A percentile compares a stretch with the other conserved stretches of the same genome.
Conservation (phyloP, 2,329 filamentous ascomycete genomes). For the Trichophyton schoenleinii region DNA sequence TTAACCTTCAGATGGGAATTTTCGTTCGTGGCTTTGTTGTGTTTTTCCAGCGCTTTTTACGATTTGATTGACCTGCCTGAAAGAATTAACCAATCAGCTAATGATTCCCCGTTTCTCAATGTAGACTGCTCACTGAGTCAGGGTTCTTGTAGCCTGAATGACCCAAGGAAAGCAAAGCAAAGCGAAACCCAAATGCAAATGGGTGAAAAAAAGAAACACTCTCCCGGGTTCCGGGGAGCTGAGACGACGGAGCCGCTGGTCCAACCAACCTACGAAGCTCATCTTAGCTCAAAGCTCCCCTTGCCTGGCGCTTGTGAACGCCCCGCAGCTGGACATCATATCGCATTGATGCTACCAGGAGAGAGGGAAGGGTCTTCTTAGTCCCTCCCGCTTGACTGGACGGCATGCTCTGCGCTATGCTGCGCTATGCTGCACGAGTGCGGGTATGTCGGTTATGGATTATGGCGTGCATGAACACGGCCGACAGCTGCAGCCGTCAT, state of each 20-base stretch:
- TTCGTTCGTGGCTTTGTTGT: not conserved
- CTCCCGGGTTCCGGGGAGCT: not conserved
- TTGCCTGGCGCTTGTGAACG: not conserved
- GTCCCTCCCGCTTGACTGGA: too few relatives aligned
- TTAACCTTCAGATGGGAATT: not conserved
- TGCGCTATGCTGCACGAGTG: not conserved
- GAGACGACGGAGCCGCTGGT: not conserved
- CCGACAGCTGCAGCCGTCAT: not conserved
- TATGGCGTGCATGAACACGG: constrained; percentile 1
- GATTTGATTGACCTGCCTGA: constrained; percentile 1
- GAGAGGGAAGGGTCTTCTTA: too few relatives aligned
- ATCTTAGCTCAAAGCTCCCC: not conserved
- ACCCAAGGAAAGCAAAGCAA: not conserved
- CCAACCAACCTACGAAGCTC: not conserved
- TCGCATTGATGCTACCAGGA: too few relatives aligned
- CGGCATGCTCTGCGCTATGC: not conserved
- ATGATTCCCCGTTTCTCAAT: constrained; percentile 16
- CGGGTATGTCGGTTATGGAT: not conserved
- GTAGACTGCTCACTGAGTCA: constrained; percentile 38
- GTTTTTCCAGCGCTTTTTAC: constrained; percentile 2
- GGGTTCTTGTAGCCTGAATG: constrained; percentile 31
- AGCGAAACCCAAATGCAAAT: too few relatives aligned
- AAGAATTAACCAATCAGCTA: constrained; percentile 21
- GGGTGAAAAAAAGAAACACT: too few relatives aligned
- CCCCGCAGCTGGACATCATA: not conserved